Base-by-base conservation (phyloP, 371 early-diverging fungal genomes). In the Dinochytrium kinnereticum region DNA sequence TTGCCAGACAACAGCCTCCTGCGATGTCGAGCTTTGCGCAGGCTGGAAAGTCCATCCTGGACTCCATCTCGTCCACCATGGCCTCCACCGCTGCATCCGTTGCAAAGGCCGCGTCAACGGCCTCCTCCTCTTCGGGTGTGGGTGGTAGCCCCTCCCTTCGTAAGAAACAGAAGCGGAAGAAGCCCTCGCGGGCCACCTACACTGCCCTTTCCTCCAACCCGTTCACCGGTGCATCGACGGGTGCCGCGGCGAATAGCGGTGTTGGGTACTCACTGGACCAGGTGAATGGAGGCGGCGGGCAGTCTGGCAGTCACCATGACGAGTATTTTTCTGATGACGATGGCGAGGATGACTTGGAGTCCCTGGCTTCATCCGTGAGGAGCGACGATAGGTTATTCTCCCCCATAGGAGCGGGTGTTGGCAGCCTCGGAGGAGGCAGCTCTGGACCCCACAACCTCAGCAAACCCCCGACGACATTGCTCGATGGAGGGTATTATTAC, bases 341-440 rank as follows among this genome's bases (percentile, higher is more conserved):
- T 30, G 24, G 21, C n/a, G 38, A 38, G 24, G 66, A 66, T 33
- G 66, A 66, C 66, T 24, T 66, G 3, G 66, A 44, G 26, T 66
- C 66, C 24, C 10, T 66, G 37, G 3, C 61, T 15, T 61, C 61
- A 3, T 34, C 37, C 36, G 61, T 37, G 10, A 30, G 61, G 7
- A 61, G 61, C 36, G 61, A 61, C 61, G 61, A 61, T 34, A 30
- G 61, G 2, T 34, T 61, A 24, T 61, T 61, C 24, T 61, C 61
- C 5, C 61, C 61, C 19, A 26, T 5, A 13, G 26, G 55, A 5
- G 5, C 7, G 7, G 55, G 55, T 53, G 49, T 21, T 44, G 49
- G 49, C 49, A 21, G 49, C 21, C 13, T 44, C 21, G 49, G 49
- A 13, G 49, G 49, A 44, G 49, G 49, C 49, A 44, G 49, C 49